phyloP scores from a whole-genome alignment of 2,329 filamentous ascomycete species.

The Claviceps capensis region DNA sequence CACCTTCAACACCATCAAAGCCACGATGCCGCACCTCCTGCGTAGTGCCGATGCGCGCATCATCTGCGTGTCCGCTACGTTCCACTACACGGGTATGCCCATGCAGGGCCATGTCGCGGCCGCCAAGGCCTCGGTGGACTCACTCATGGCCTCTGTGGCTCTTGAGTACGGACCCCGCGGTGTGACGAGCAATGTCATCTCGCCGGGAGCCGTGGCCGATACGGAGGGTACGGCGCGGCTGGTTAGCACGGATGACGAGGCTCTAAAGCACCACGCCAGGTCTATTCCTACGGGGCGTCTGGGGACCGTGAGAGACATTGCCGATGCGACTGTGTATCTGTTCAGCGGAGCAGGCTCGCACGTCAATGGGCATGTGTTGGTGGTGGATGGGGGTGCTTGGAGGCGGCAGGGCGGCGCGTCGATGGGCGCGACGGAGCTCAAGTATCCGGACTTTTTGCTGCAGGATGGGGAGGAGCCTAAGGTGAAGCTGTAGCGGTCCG shows the following conservation, averaged over 20 bases:
- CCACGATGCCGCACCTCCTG: slow-evolving; percentile 69
- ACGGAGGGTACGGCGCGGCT: slow-evolving; percentile 70
- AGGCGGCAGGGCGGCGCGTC: slow-evolving; percentile 31
- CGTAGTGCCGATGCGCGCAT: slow-evolving; percentile 69
- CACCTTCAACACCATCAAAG: slow-evolving; percentile 90
- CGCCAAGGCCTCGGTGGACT: slow-evolving; percentile 84
- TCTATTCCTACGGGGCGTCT: slow-evolving; percentile 60
- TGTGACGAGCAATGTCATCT: slow-evolving; percentile 76
- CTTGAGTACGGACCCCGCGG: slow-evolving; percentile 85
- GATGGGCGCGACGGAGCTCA: slow-evolving; percentile 34
- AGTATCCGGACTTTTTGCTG: slow-evolving; percentile 38
- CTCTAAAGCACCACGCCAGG: slow-evolving; percentile 21
- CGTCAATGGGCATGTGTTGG: slow-evolving; percentile 69
- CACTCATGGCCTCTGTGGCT: slow-evolving; percentile 63
- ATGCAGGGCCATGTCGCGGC: slow-evolving; percentile 83
- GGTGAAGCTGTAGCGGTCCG: slow-evolving; percentile 24
- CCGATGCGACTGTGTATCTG: slow-evolving; percentile 80
- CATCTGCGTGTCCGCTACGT: slow-evolving; percentile 77
- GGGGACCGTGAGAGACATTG: slow-evolving; percentile 75
- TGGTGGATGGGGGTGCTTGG: slow-evolving; percentile 55
- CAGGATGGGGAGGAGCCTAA: slow-evolving; percentile 18
- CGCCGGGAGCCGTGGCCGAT: slow-evolving; percentile 71
- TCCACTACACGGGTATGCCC: slow-evolving; percentile 79
- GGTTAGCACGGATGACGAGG: slow-evolving; percentile 24
- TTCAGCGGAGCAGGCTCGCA: slow-evolving; percentile 79